Base-by-base conservation (phyloP, 176 grass and related monocot genomes). In the Canna indica region DNA sequence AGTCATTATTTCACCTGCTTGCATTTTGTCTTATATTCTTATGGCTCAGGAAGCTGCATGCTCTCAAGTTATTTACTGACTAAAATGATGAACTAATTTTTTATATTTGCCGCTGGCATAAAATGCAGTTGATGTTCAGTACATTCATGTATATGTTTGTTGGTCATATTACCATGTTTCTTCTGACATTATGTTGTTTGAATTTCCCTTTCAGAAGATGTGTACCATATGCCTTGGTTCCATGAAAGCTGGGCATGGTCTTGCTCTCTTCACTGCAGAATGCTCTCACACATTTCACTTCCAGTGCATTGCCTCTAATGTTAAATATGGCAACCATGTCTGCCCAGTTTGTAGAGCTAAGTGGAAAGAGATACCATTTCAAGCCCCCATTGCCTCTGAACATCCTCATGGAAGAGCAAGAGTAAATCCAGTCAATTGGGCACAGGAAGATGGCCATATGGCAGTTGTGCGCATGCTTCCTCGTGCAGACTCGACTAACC, bases 201-300 rank as follows among this genome's bases (percentile, higher is more conserved):
- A 63, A 48, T 69, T 65, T 83, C 39, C 7, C 71, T 70, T 80
- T 48, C 80, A 97, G 93, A 86, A 77, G 59, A 97, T 76, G 62
- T 97, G 93, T 50, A 76, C 93, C 52, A 97, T 97, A 84, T 97
- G 93, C 80, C 79, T 90, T 81, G 86, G 70, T 30, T 70, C 84
- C 68, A 97, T 97, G 93, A 87, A 73, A 79, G 75, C 81, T 29
- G 93, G 93, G 29, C 82, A 78, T 29, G 93, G 93, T 27, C 86
- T 90, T 63, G 93, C 88, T 44, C 80, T 97, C 28, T 97, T 97
- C 72, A 96, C 92, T 36, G 92, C 92, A 14, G 92, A 96, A 75
- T 96, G 92, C 73, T 91, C 92, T 14, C 93, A 97, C 36, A 86
- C 80, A 76, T 97, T 97, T 33, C 93, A 97, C 72, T 97, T 97